Evolutionary conservation across 2,329 filamentous ascomycete genomes (phyloP), one percentile per base, ranked within the genome.

Genomic region (Hypoxylon sp.): DNA sequence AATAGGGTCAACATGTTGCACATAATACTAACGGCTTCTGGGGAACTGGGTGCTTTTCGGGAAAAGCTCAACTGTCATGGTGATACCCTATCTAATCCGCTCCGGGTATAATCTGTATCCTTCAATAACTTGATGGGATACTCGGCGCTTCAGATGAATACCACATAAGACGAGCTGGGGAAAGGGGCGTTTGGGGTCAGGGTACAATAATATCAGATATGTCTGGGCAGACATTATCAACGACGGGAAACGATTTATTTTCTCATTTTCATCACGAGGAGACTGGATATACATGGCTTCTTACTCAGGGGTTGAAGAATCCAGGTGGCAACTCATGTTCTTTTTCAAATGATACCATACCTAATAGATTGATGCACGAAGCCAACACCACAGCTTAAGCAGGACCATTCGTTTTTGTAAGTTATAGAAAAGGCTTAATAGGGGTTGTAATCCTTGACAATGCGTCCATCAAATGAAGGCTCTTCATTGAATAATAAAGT

Each of bases 101-200:
- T 2, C 9, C 13, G 5, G 5, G 13, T 7, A n/a, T n/a, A 17
- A n/a, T 41, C 11, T 19, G 14, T 41, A 53, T 17, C 7, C 21
- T 53, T 41, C 3, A 13, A 41, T 5, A 6, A 28, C 23, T 25
- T 11, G 32, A 13, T 17, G 13, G 34, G 2, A 13, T 30, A 41
- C 5, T 46, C 23, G 19, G 28, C 41, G 11, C 23, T 34, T 3
- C 17, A 9, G 23, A 49, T n/a, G 43, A 34, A 19, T 51, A 23
- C 19, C 17, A 51, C 11, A 32, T 32, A 23, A 19, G 2, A 32
- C 23, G 14, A 17, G 9, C 56, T 43, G 7, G 23, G n/a, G n/a
- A 5, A 25, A 58, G 2, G 28, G 56, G 56, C 21, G 59, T 61
- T 55, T 28, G 11, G 41, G 21, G 6, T 21, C 21, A 2, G 38